phyloP scores from a whole-genome alignment of 1,284 basidiomycete genomes.

The Moesziomyces sp. region DNA sequence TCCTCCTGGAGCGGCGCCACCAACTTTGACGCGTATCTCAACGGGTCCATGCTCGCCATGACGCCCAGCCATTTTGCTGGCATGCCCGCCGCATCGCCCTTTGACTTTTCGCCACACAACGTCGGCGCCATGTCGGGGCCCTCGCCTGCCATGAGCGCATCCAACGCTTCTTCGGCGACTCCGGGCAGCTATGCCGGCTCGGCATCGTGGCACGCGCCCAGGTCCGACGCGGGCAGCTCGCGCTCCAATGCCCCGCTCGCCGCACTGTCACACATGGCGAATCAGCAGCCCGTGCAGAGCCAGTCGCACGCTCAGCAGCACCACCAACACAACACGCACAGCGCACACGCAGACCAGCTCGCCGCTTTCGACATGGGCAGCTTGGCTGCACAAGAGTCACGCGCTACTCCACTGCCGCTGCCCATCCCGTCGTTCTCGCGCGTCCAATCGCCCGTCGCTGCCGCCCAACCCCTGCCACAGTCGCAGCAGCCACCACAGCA shows the following conservation, averaged over 20 bases:
- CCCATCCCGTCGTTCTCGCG: constrained; percentile 41
- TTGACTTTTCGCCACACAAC: constrained; percentile 32
- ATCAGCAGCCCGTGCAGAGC: constrained; percentile 1
- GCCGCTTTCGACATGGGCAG: constrained; percentile 19
- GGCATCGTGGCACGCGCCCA: constrained; percentile 20
- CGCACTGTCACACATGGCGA: background rate
- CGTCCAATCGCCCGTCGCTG: constrained; percentile 24
- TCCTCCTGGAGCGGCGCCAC: constrained; percentile 31
- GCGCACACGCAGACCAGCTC: constrained; percentile 13
- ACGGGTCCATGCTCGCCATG: constrained; percentile 41
- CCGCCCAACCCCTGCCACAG: constrained; percentile 8
- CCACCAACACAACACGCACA: constrained; percentile 3
- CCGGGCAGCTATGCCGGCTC: constrained; percentile 34
- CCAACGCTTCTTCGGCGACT: constrained; percentile 27
- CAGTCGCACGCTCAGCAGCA: constrained; percentile 9
- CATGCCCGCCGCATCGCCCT: constrained; percentile 28
- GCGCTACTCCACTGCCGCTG: constrained; percentile 18
- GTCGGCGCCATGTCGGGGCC: constrained; percentile 17
- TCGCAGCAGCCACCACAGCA: background rate
- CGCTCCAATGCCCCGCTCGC: constrained; percentile 16
- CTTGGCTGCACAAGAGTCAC: constrained; percentile 3
- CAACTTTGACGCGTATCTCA: constrained; percentile 43
- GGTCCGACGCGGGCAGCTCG: constrained; percentile 26
- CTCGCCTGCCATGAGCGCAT: constrained; percentile 22
- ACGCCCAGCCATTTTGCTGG: constrained; percentile 23